Percentiles rank a stretch among this genome's conserved stretches.
phyloP scores from a whole-genome alignment of 2,329 filamentous ascomycete species.

The Dactylellina parvicollis region DNA sequence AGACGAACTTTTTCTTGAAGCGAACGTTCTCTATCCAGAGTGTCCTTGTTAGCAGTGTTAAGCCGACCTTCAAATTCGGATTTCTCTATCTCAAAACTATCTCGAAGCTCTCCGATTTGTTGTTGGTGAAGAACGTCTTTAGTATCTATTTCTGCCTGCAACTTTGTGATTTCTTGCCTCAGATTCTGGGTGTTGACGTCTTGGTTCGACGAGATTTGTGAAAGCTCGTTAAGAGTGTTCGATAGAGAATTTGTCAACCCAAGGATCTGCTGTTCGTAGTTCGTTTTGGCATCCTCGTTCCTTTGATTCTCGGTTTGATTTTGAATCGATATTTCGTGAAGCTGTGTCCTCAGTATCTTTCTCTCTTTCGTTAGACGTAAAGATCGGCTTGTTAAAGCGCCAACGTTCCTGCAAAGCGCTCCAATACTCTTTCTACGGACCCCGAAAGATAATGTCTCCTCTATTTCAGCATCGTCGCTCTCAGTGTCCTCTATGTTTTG shows the following conservation, averaged over 20 bases:
- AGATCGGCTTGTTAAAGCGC: constrained; percentile 5
- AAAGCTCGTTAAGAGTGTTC: constrained; percentile 44
- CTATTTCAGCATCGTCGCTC: neutral
- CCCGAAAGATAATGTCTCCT: neutral
- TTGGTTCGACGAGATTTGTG: constrained; percentile 44
- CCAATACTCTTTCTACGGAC: neutral
- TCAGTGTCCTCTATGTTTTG: neutral
- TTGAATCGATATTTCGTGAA: constrained; percentile 18
- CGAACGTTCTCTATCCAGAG: constrained; percentile 5
- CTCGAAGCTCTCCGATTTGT: constrained; percentile 17
- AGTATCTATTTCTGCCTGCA: constrained; percentile 20
- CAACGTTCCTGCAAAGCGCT: constrained; percentile 11
- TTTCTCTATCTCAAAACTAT: neutral
- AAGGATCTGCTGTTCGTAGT: constrained; percentile 41
- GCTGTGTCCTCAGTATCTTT: neutral
- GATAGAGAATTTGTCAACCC: constrained; percentile 44
- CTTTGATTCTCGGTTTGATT: constrained; percentile 26
- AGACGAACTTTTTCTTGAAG: constrained; percentile 14
- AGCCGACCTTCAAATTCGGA: constrained; percentile 19
- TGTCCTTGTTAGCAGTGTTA: neutral
- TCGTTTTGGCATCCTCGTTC: constrained; percentile 28
- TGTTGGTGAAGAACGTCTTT: constrained; percentile 9
- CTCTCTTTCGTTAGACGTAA: constrained; percentile 19
- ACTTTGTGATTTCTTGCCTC: constrained; percentile 29
- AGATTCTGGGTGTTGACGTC: constrained; percentile 18